Evolutionary conservation across 1,284 basidiomycete species (phyloP).

Genomic region (Leccinum angustisporum): DNA sequence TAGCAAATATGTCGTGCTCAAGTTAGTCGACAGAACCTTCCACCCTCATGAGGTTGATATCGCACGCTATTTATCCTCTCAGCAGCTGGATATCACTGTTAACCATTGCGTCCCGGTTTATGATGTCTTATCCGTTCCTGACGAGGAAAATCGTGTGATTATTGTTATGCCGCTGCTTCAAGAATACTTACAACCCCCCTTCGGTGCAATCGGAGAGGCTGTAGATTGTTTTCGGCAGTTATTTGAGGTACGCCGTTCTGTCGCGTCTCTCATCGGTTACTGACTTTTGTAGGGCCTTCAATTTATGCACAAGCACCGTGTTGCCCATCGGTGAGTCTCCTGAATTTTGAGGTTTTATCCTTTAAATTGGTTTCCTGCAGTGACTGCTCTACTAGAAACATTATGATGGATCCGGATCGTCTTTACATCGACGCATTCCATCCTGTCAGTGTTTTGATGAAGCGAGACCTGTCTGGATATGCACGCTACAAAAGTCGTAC

Average conservation of each 20-base stretch:
- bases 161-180: slow-evolving; percentile 36
- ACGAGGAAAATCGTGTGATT: slow-evolving; percentile 17
- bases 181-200: slow-evolving; percentile 20
- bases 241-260: slow-evolving; percentile 34
- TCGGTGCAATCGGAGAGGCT: slow-evolving; percentile 35
- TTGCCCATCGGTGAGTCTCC: slow-evolving; percentile 19
- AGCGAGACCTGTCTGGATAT: slow-evolving; percentile 21
- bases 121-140: slow-evolving; percentile 24
- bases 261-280: too few relatives aligned
- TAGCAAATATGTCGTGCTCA: slow-evolving; percentile 31
- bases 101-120: slow-evolving; percentile 40
- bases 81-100: slow-evolving; percentile 9
- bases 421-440: slow-evolving; percentile 34
- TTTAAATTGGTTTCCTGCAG: not conserved
- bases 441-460: slow-evolving; percentile 14
- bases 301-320: slow-evolving; percentile 25
- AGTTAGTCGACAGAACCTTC: slow-evolving; percentile 22
- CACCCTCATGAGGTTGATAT: slow-evolving; percentile 32
- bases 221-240: slow-evolving; percentile 36
- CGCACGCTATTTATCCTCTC: slow-evolving; percentile 20
- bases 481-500: slow-evolving; percentile 30
- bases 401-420: slow-evolving; percentile 37
- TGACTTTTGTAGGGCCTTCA: slow-evolving; percentile 18
- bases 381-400: slow-evolving; percentile 28
- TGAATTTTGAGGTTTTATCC: accelerated